Base-by-base conservation (phyloP, 148 eudicot species). In the Chenopodium suecicum region DNA sequence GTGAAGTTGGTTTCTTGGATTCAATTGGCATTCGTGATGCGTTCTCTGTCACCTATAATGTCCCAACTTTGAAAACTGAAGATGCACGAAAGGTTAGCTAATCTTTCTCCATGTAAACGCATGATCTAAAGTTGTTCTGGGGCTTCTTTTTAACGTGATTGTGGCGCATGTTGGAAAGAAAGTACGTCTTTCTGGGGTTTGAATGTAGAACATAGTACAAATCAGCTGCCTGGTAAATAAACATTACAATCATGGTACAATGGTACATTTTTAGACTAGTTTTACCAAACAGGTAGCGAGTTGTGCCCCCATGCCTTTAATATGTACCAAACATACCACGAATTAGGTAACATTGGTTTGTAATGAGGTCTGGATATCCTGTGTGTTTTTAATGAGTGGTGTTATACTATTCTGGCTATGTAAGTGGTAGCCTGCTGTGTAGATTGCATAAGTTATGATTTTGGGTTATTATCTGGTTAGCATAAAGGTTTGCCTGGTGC, bases 1-100 rank as follows among this genome's bases (percentile, higher is more conserved):
- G 97, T 88, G 99, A 95, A 88, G 88, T 92, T 60, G 47, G 86
- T 82, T 93, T 95, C 89, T 85, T 95, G 88, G 97, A 93, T 69
- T 92, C 92, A 64, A 79, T 95, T 86, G 99, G 99, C 70, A 82
- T 93, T 85, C 90, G 94, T 65, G 97, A 91, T 82, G 85, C 98
- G 23, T 95, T 95, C 82, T 91, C 98, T 14, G 95, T 95, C 81
- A 90, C 97, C 73, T 95, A 89, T 82, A 86, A 88, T 85, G 97
- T 93, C 81, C 99, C 98, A 2, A 91, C 89, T 19, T 82, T 95
- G 25, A 87, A 89, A 85, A 87, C 92, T 48, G 94, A 92, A 86
- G 99, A 95, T 90, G 94, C 97, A 66, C 90, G 86, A 82, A 93
- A 87, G 98, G 99, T 94, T 86, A 82, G 32, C 37, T 47, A 31